phyloP scores from a whole-genome alignment of 139 green algal species.

The Mychonastes homosphaera region DNA sequence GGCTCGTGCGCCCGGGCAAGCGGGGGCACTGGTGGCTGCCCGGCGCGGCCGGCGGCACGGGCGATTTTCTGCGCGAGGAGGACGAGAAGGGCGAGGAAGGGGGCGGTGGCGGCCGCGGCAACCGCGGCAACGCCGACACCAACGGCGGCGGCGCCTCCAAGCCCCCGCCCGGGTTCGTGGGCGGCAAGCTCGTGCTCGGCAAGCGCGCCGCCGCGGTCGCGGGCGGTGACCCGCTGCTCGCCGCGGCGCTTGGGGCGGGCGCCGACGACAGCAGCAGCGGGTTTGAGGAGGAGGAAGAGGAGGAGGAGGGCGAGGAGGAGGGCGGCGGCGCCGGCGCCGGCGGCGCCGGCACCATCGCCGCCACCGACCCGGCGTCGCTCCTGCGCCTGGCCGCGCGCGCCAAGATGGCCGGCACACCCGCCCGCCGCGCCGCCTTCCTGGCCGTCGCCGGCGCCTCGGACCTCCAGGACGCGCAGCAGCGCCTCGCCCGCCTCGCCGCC shows the following conservation, averaged over 20 bases:
- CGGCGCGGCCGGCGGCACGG: neutral
- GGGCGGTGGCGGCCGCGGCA: neutral
- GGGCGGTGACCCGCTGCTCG: conserved; percentile 1
- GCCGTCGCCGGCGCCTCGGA: neutral
- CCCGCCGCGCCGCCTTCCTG: neutral
- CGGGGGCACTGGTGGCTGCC: conserved; percentile 30
- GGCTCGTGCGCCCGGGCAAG: conserved; percentile 48
- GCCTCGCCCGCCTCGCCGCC: neutral
- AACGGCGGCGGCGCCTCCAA: neutral
- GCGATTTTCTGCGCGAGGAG: neutral
- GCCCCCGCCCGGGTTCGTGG: neutral
- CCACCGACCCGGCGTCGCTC: conserved; percentile 25
- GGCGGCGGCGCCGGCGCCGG: neutral
- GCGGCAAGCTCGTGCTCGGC: conserved; percentile 18
- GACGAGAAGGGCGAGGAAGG: neutral
- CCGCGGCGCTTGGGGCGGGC: conserved; percentile 54
- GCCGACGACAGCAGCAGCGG: conserved; percentile 22
- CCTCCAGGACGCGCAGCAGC: neutral
- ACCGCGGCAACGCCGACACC: neutral
- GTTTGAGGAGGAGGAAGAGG: neutral
- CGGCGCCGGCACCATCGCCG: conserved; percentile 7
- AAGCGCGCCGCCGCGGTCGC: conserved; percentile 14
- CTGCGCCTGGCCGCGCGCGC: conserved; percentile 41
- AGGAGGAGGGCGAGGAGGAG: conserved; percentile 2
- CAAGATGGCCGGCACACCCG: neutral